Percentiles rank a stretch among this genome's conserved stretches.
Conservation (phyloP, 2,329 filamentous ascomycete genomes). For the Falciphora oryzae region DNA sequence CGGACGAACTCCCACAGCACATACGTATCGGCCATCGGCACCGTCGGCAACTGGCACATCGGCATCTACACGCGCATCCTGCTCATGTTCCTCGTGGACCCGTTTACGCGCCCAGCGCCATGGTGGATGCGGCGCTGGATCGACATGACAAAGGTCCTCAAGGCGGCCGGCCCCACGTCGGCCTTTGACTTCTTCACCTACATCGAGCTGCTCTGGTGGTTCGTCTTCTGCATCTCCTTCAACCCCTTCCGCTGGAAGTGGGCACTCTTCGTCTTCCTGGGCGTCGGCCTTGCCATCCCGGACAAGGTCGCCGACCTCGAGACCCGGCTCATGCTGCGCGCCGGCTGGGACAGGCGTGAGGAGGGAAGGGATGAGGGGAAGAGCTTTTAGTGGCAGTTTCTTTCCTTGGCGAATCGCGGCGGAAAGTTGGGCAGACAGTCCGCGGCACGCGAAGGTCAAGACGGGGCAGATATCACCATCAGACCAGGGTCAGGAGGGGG, state of each 20-base stretch:
- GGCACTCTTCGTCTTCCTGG: constrained; percentile 77
- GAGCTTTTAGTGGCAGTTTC: background rate
- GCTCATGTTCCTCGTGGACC: constrained; percentile 80
- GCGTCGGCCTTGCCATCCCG: constrained; percentile 62
- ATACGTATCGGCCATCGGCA: constrained; percentile 73
- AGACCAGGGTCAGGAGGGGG: too few relatives aligned
- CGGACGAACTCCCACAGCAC: constrained; percentile 44
- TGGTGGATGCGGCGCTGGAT: constrained; percentile 83
- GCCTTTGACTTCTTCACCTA: constrained; percentile 92
- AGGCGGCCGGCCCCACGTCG: constrained; percentile 61
- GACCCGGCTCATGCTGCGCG: constrained; percentile 21
- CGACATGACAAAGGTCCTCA: constrained; percentile 71
- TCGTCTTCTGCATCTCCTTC: constrained; percentile 67
- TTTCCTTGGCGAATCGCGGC: background rate
- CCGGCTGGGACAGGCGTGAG: constrained; percentile 4
- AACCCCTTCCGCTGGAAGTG: constrained; percentile 92
- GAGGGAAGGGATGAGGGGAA: constrained; percentile 5
- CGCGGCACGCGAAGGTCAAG: background rate
- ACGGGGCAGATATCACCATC: background rate
- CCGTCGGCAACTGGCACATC: constrained; percentile 83
- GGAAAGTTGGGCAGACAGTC: background rate
- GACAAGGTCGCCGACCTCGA: constrained; percentile 61
- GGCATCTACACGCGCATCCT: constrained; percentile 83
- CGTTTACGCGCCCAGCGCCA: constrained; percentile 63
- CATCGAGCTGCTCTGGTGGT: constrained; percentile 80